A percentile compares a stretch with the other conserved stretches of the same genome.
These are phyloP conservation scores for Colletotrichum sansevieriae DNA, from an alignment of 2,329 filamentous ascomycete genomes.

Conservation along the genomic window DNA sequence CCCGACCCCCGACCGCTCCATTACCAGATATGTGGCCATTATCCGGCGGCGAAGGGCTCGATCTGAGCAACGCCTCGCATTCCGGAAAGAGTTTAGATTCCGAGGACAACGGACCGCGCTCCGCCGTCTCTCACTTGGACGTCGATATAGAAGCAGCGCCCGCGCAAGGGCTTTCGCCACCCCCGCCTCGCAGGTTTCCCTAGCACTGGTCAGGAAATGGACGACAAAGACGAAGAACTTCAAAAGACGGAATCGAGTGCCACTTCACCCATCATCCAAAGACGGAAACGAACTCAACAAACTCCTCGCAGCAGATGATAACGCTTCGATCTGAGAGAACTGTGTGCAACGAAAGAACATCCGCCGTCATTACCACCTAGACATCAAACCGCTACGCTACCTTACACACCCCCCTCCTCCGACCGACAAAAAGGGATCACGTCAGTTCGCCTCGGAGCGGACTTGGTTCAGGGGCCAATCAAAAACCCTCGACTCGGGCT, in stretches of 20 bases:
- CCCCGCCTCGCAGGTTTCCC: constrained; percentile 35
- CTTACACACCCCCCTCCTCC: constrained; percentile 5
- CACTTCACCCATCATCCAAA: constrained; percentile 10
- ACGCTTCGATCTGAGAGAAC: constrained; percentile 17
- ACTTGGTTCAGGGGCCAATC: not conserved
- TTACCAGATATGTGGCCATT: constrained; percentile 35
- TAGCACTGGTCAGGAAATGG: constrained; percentile 13
- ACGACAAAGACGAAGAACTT: not conserved
- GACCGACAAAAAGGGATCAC: not conserved
- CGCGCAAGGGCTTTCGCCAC: constrained; percentile 30
- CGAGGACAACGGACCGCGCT: constrained; percentile 12
- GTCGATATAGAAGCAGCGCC: constrained; percentile 18
- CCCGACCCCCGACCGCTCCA: constrained; percentile 35
- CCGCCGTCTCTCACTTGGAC: constrained; percentile 10
- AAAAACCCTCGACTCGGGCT: constrained; percentile 1
- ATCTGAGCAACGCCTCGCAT: constrained; percentile 20
- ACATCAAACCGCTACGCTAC: constrained; percentile 3
- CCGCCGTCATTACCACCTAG: constrained; percentile 10
- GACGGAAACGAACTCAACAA: not conserved
- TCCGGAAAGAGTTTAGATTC: constrained; percentile 26
- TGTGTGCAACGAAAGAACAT: constrained; percentile 6
- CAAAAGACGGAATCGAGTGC: constrained; percentile 1
- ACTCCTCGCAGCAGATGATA: constrained; percentile 7
- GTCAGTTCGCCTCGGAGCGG: not conserved
- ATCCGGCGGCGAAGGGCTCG: constrained; percentile 23